These are phyloP conservation scores for Paraglomus brasilianum DNA, from an alignment of 192 early-diverging fungal genomes.

Conservation along the genomic window DNA sequence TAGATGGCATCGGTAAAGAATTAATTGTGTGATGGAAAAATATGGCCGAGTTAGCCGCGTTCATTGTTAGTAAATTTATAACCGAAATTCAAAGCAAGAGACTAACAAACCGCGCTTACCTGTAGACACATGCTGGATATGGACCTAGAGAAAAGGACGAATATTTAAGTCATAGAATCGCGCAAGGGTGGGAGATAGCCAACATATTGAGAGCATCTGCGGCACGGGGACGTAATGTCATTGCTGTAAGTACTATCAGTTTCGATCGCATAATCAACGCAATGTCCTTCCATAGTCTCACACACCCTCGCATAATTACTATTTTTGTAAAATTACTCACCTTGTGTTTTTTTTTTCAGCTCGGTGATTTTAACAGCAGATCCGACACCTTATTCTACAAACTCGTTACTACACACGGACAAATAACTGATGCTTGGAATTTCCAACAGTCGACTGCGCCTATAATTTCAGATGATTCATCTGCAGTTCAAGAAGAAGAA, in stretches of 20 bases:
- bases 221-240: slow-evolving; percentile 51
- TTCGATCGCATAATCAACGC: neutral
- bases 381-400: slow-evolving; percentile 44
- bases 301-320: neutral
- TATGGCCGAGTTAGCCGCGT: neutral
- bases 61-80: neutral
- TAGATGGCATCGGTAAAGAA: neutral
- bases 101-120: neutral
- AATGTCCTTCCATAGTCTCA: neutral
- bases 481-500: neutral
- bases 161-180: slow-evolving; percentile 49
- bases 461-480: slow-evolving; percentile 22
- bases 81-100: neutral
- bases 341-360: slow-evolving; percentile 32
- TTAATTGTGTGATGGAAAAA: neutral
- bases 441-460: slow-evolving; percentile 38
- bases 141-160: slow-evolving; percentile 42
- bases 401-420: slow-evolving; percentile 47
- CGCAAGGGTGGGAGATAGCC: slow-evolving; percentile 54
- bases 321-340: neutral
- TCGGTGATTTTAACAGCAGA: slow-evolving; percentile 55
- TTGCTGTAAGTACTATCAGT: slow-evolving; percentile 44
- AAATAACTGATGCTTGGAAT: slow-evolving; percentile 53
- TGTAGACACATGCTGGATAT: slow-evolving; percentile 57
- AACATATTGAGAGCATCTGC: slow-evolving; percentile 43